phyloP scores from a whole-genome alignment of 2,329 filamentous ascomycete species.

The Pseudogymnoascus sp. region DNA sequence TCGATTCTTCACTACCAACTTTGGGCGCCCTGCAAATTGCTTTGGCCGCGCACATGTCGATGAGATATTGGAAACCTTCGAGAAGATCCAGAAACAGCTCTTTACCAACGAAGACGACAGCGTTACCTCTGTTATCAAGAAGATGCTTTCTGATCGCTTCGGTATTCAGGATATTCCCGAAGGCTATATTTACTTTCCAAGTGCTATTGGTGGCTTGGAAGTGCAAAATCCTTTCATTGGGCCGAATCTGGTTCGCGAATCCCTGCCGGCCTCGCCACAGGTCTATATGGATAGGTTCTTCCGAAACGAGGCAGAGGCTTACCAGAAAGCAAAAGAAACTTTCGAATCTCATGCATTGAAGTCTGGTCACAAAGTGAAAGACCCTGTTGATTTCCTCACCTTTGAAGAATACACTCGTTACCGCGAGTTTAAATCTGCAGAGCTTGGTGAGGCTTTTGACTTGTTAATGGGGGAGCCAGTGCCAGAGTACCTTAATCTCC shows the following conservation, averaged over 20 bases:
- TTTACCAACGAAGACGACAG: constrained; percentile 35
- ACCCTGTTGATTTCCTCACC: constrained; percentile 30
- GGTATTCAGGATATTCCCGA: constrained; percentile 31
- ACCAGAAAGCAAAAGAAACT: constrained; percentile 25
- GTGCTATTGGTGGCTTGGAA: constrained; percentile 32
- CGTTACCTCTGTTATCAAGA: constrained; percentile 41
- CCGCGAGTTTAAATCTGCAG: constrained; percentile 26
- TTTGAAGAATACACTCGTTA: constrained; percentile 34
- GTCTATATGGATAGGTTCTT: constrained; percentile 24
- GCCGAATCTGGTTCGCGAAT: constrained; percentile 22
- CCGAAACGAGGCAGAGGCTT: constrained; percentile 28
- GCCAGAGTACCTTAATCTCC: constrained; percentile 15
- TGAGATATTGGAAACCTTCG: constrained; percentile 44
- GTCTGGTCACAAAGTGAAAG: constrained; percentile 14
- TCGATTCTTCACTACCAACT: constrained; percentile 50
- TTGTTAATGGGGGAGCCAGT: constrained; percentile 25
- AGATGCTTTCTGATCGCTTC: constrained; percentile 44
- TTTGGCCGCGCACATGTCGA: constrained; percentile 48
- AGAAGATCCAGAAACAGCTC: constrained; percentile 42
- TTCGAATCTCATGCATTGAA: constrained; percentile 26
- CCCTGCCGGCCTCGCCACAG: constrained; percentile 18
- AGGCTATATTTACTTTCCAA: constrained; percentile 34
- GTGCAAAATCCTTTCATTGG: constrained; percentile 34
- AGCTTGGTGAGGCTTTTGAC: constrained; percentile 26
- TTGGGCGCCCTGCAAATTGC: constrained; percentile 45